phyloP scores from a whole-genome alignment of 257 asterid genomes.

The Nicotiana sylvestris region DNA sequence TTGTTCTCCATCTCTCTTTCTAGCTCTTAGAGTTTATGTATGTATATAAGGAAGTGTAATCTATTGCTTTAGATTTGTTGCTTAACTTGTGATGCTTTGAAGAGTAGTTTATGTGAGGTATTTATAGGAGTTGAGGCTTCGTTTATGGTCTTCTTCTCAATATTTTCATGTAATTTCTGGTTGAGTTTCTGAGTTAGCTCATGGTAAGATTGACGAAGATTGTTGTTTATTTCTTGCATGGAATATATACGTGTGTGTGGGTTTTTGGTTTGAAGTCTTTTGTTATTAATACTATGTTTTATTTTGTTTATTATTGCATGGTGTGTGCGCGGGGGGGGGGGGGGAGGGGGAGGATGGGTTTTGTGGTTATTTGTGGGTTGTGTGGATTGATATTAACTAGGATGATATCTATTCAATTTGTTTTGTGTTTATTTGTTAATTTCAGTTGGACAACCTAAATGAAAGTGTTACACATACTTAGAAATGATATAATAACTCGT shows the following conservation, averaged over 20 bases:
- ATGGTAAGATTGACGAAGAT: neutral
- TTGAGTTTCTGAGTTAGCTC: neutral
- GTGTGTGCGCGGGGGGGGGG: too few relatives aligned
- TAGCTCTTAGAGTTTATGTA: neutral
- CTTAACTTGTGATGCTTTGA: neutral
- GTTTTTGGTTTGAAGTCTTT: too few relatives aligned
- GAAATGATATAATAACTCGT: too few relatives aligned
- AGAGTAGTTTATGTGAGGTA: neutral
- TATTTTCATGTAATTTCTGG: neutral
- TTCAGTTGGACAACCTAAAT: too few relatives aligned
- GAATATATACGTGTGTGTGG: neutral
- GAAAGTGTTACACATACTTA: too few relatives aligned
- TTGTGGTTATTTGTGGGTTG: too few relatives aligned
- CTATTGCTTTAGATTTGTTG: neutral
- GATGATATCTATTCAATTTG: too few relatives aligned
- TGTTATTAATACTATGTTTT: too few relatives aligned
- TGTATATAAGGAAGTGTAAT: neutral
- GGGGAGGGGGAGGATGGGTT: too few relatives aligned
- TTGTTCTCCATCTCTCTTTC: neutral
- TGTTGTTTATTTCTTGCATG: neutral
- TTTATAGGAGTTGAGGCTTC: neutral
- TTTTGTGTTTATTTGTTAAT: too few relatives aligned
- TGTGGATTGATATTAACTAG: too few relatives aligned
- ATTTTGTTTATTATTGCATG: too few relatives aligned
- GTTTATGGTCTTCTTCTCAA: neutral